Percentiles rank a stretch among this genome's conserved stretches.
Conservation (phyloP, 306 rosid species). For the Trifolium repens region DNA sequence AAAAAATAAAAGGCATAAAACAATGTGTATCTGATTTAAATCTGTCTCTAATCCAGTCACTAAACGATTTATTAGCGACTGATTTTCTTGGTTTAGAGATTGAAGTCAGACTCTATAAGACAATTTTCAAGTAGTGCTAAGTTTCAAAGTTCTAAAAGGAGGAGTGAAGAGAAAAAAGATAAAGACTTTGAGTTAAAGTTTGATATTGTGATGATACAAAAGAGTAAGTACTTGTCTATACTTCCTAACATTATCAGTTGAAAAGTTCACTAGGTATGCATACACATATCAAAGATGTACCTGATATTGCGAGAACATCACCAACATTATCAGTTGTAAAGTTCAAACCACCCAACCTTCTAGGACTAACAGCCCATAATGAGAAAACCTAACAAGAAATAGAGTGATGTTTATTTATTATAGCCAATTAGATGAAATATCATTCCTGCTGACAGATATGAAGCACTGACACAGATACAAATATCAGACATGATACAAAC, state of each 20-base stretch:
- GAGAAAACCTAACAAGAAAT: conserved; percentile 63
- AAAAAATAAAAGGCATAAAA: background rate
- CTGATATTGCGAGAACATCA: conserved; percentile 68
- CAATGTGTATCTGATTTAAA: background rate
- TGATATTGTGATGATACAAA: background rate
- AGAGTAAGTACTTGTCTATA: background rate
- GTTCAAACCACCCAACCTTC: conserved; percentile 66
- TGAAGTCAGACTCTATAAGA: too few species aligned
- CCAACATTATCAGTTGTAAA: conserved; percentile 66
- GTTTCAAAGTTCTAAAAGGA: too few species aligned
- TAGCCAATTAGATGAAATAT: background rate
- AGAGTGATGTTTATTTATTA: background rate
- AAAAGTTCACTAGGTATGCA: background rate
- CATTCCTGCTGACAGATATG: background rate
- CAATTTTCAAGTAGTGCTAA: background rate
- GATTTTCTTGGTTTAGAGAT: too few species aligned
- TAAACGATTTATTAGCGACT: too few species aligned
- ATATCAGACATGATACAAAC: too few species aligned
- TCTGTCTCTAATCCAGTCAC: too few species aligned
- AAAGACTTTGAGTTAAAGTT: background rate
- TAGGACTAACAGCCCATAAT: conserved; percentile 84
- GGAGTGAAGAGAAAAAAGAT: background rate
- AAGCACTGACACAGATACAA: too few species aligned
- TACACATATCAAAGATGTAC: conserved; percentile 40
- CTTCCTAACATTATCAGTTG: background rate